Conservation (phyloP, 768 basidiomycete genomes). For the Fistulinella prunicolor region DNA sequence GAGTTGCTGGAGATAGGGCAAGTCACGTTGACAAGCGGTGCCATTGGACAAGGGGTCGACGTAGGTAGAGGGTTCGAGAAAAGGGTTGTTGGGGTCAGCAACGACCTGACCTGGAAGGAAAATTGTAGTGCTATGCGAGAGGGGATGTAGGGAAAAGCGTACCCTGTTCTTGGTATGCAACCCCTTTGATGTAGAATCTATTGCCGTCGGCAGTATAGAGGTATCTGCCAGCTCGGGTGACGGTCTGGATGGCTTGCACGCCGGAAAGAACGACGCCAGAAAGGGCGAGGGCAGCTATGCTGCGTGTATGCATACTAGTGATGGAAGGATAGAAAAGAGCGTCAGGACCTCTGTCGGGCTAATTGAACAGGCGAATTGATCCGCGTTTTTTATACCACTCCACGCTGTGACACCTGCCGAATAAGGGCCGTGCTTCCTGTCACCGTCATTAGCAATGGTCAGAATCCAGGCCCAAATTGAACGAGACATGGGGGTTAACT, state of each 20-base stretch:
- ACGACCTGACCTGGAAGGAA: conserved; percentile 35
- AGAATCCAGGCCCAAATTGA: too few relatives aligned
- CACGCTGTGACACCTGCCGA: too few relatives aligned
- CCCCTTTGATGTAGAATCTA: conserved; percentile 85
- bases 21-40: conserved; percentile 70
- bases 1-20: conserved; percentile 73
- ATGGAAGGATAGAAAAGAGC: conserved; percentile 12
- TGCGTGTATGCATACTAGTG: conserved; percentile 28
- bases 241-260: conserved; percentile 63
- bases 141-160: conserved; percentile 1
- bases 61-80: conserved; percentile 71
- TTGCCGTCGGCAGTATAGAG: conserved; percentile 73
- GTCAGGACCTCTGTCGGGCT: not conserved
- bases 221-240: conserved; percentile 74
- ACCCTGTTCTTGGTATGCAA: conserved; percentile 87
- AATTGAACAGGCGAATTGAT: not conserved
- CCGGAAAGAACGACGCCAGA: conserved; percentile 42
- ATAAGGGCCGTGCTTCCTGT: too few relatives aligned
- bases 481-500: too few relatives aligned
- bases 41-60: conserved; percentile 73
- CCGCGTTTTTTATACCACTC: conserved; percentile 3
- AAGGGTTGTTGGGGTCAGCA: conserved; percentile 52
- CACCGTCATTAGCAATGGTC: too few relatives aligned
- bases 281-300: conserved; percentile 32
- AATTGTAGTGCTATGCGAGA: not conserved